A percentile compares a stretch with the other conserved stretches of the same genome.
Conservation (phyloP, 768 basidiomycete genomes). For the Hirschioporus abietinus region DNA sequence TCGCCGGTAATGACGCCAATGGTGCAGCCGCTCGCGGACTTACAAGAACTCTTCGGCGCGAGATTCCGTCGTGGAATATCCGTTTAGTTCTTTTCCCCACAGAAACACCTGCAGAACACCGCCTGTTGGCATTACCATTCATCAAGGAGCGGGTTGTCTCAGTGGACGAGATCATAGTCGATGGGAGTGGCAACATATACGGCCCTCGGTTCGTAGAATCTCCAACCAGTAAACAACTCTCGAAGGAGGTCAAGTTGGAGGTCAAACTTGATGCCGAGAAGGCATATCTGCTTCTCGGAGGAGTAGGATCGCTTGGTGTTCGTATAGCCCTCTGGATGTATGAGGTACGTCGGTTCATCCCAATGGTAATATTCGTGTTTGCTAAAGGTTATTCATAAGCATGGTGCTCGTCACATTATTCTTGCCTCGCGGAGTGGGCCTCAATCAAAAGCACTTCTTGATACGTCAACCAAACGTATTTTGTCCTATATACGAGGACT, state of each 20-base stretch:
- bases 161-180: slow-evolving; percentile 20
- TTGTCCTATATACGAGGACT: slow-evolving; percentile 25
- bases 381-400: slow-evolving; percentile 14
- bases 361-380: not conserved
- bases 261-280: slow-evolving; percentile 25
- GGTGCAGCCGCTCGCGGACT: slow-evolving; percentile 29
- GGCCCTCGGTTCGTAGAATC: slow-evolving; percentile 27
- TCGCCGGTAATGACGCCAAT: slow-evolving; percentile 23
- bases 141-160: not conserved
- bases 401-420: slow-evolving; percentile 31
- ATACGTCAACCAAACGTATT: slow-evolving; percentile 21
- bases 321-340: slow-evolving; percentile 39
- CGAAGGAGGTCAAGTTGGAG: not conserved
- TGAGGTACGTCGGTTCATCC: slow-evolving; percentile 22
- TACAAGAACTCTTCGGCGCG: slow-evolving; percentile 24
- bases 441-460: slow-evolving; percentile 18
- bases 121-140: slow-evolving; percentile 6
- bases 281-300: slow-evolving; percentile 33
- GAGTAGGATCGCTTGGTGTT: slow-evolving; percentile 32
- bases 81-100: slow-evolving; percentile 24
- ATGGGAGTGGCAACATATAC: slow-evolving; percentile 20
- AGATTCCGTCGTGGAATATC: slow-evolving; percentile 27
- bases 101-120: slow-evolving; percentile 12
- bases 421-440: slow-evolving; percentile 33
- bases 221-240: slow-evolving; percentile 4